Evolutionary conservation across 352 stramenopile genomes (phyloP).

Genomic region (Phytopythium sindhum): DNA sequence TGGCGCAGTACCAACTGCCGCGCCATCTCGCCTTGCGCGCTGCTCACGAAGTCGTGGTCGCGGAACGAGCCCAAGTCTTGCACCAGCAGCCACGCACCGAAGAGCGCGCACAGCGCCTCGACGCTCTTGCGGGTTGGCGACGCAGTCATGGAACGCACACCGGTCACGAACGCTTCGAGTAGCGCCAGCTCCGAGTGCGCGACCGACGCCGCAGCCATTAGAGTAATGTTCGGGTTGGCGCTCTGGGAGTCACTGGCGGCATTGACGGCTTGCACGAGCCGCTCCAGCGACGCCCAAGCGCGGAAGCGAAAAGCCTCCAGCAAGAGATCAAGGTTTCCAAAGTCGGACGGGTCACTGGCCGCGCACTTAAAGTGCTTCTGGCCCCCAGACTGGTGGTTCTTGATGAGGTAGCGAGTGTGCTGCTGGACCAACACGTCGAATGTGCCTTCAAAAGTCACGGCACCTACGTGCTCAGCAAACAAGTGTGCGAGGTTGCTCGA

Average conservation of each 20-base stretch:
- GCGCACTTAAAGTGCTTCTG: not conserved
- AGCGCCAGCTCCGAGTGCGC: slow-evolving; percentile 48
- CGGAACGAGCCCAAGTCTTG: slow-evolving; percentile 44
- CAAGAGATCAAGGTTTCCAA: slow-evolving; percentile 20
- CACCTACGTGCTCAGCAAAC: slow-evolving; percentile 38
- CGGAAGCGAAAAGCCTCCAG: slow-evolving; percentile 19
- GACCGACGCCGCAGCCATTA: slow-evolving; percentile 36
- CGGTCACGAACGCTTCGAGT: slow-evolving; percentile 35
- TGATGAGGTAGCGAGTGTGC: slow-evolving; percentile 41
- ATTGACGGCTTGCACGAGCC: slow-evolving; percentile 17
- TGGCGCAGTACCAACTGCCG: slow-evolving; percentile 30
- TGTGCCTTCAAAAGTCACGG: slow-evolving; percentile 49
- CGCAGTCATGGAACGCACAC: slow-evolving; percentile 22
- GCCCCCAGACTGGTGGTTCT: slow-evolving; percentile 7
- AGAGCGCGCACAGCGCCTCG: slow-evolving; percentile 31
- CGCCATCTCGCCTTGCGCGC: slow-evolving; percentile 28
- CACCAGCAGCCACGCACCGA: slow-evolving; percentile 35
- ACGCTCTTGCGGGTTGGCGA: slow-evolving; percentile 33
- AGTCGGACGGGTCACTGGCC: not conserved
- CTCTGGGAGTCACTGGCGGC: slow-evolving; percentile 16
- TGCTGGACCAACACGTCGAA: slow-evolving; percentile 60
- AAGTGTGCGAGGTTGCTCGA: slow-evolving; percentile 12
- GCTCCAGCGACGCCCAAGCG: slow-evolving; percentile 17
- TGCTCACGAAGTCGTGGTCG: slow-evolving; percentile 44
- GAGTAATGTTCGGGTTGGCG: slow-evolving; percentile 20